Evolutionary conservation across 148 eudicot genomes (phyloP).

Genomic region (Limonium bicolor): DNA sequence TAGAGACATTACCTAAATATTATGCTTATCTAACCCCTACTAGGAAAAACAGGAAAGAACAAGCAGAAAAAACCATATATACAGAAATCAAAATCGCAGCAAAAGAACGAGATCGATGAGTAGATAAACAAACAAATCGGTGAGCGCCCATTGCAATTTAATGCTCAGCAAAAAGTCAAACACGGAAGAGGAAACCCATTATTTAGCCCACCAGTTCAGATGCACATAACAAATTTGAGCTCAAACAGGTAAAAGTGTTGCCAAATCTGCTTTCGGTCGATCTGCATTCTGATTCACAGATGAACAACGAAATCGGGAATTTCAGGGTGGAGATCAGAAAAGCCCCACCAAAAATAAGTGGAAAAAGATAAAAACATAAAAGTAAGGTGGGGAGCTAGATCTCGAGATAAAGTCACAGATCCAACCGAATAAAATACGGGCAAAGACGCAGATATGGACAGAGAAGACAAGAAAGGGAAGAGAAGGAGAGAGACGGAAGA

Average conservation of each 20-base stretch:
- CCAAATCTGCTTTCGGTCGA: background rate
- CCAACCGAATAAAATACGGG: background rate
- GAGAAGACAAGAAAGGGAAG: background rate
- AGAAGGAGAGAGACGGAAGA: background rate
- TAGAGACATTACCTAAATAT: background rate
- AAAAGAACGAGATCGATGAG: background rate
- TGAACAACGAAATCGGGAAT: background rate
- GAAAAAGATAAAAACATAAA: too few relatives aligned
- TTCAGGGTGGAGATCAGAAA: background rate
- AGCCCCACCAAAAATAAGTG: background rate
- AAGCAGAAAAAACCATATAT: background rate
- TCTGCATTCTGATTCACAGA: background rate
- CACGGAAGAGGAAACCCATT: background rate
- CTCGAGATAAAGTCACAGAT: constrained; percentile 3
- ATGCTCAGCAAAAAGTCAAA: background rate
- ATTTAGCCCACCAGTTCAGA: background rate
- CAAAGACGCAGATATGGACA: background rate
- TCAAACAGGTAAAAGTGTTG: background rate
- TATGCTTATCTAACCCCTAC: background rate
- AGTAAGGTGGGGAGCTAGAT: background rate
- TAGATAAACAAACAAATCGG: background rate
- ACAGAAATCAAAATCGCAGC: background rate
- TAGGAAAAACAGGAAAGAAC: background rate
- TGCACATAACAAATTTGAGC: background rate
- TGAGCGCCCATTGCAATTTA: background rate